Conservation (phyloP, 305 asterid species). For the Salvia sclarea region DNA sequence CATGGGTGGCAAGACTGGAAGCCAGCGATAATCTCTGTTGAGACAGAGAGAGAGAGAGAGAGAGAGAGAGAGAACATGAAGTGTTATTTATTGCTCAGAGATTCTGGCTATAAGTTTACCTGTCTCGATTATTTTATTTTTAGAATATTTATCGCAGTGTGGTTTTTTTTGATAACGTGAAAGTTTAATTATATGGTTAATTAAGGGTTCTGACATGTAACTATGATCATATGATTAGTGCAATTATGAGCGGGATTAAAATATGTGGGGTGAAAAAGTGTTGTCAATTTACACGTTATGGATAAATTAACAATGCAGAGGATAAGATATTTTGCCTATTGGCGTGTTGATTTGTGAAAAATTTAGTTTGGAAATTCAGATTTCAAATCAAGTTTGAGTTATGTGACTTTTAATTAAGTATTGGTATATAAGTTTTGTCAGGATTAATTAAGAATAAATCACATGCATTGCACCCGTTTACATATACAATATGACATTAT, state of each 20-base stretch:
- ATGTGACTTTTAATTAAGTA: too few relatives aligned
- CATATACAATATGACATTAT: neutral
- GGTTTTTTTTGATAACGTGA: neutral
- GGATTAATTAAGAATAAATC: neutral
- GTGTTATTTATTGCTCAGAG: slow-evolving; percentile 47
- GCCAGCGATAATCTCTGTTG: slow-evolving; percentile 68
- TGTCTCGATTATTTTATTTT: neutral
- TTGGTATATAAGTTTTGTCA: neutral
- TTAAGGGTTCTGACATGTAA: neutral
- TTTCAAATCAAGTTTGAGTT: too few relatives aligned
- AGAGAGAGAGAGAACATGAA: slow-evolving; percentile 46
- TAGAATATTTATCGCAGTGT: neutral
- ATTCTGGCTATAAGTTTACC: slow-evolving; percentile 31
- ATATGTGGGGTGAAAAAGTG: neutral
- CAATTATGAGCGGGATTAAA: neutral
- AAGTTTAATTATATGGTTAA: neutral
- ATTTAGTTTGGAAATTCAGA: too few relatives aligned
- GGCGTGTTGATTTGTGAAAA: too few relatives aligned
- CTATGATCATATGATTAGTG: slow-evolving; percentile 7
- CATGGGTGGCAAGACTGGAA: slow-evolving; percentile 73
- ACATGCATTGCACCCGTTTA: neutral
- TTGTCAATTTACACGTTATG: too few relatives aligned
- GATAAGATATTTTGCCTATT: too few relatives aligned
- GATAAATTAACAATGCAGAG: too few relatives aligned
- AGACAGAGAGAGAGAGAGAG: slow-evolving; percentile 40